phyloP scores from a whole-genome alignment of 257 asterid genomes.

The Solanum dulcamara region DNA sequence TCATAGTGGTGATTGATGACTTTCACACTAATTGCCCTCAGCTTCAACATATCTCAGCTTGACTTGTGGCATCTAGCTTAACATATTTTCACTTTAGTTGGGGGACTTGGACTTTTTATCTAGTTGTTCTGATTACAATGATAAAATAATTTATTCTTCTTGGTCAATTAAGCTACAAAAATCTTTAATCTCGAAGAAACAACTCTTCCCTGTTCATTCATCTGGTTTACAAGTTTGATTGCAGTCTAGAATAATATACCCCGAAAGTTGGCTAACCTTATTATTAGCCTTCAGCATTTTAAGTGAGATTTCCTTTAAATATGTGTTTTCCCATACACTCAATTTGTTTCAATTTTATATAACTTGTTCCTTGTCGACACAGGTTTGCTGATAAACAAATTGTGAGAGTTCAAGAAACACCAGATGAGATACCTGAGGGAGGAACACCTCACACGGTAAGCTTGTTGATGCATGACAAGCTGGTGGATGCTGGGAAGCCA shows the following conservation, averaged over 20 bases:
- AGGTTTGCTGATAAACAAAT: slow-evolving; percentile 98
- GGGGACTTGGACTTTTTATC: background rate
- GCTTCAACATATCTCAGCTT: background rate
- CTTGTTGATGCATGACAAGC: slow-evolving; percentile 92
- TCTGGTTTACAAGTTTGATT: background rate
- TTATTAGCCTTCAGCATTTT: background rate
- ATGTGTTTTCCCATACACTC: background rate
- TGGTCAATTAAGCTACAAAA: background rate
- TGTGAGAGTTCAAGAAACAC: slow-evolving; percentile 96
- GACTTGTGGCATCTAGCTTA: background rate
- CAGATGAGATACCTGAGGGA: slow-evolving; percentile 97
- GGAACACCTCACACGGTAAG: slow-evolving; percentile 99
- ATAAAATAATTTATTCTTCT: background rate
- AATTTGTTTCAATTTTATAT: background rate
- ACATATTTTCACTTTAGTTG: background rate
- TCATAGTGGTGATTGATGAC: background rate
- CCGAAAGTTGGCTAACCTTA: background rate
- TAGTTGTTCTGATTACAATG: background rate
- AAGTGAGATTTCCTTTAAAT: background rate
- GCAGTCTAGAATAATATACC: background rate
- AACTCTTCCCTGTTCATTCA: background rate
- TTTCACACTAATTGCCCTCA: background rate
- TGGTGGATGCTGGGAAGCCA: slow-evolving; percentile 95
- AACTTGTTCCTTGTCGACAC: background rate
- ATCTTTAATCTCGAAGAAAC: background rate